Evolutionary conservation across 1,139 yeast genomes (phyloP), one percentile per base, ranked within the genome.

Genomic region (Protomyces lactucae-debilis): DNA sequence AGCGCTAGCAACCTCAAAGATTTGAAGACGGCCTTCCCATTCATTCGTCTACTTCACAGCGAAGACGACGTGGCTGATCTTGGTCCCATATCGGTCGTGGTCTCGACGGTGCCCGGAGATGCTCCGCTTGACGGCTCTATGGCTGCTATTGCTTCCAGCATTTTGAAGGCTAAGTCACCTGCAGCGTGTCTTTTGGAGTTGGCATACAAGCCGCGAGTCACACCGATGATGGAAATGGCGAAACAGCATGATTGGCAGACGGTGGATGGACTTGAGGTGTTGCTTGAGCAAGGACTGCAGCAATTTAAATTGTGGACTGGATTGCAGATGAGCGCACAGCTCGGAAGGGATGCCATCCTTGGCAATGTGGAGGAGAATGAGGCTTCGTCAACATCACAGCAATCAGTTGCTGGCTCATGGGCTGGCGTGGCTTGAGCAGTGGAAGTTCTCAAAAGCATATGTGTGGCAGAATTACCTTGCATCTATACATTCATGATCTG

Each of bases 31-130:
- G 77, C 82, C 2, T 87, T 92, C 79, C 89, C 95, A 2, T 83
- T 84, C 71, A 81, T 91, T 67, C 82, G 79, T 67, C 78, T 87
- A 14, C 75, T 89, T 66, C 84, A 82, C n/a, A 71, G 82, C 4
- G 72, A 74, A 3, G 83, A 79, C 12, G 80, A 46, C 66, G 60
- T 52, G 6, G 23, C 60, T 32, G 18, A 25, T 28, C 21, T 36
- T 25, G 67, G 67, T 14, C 67, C 67, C 43, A 65, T 65, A 64
- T 23, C 74, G 82, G 1, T 88, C 68, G 84, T 85, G 36, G 90
- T 92, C 14, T 87, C 95, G 63, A 91, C 97, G 73, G 83, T 93
- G 64, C 98, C 99, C 35, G 97, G 92, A 16, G 91, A 89, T 72
- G 82, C 81, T 71, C 88, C 92, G 45, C 74, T 92, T 54, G 96